Base-by-base conservation (phyloP, 2,329 filamentous ascomycete genomes). In the Diaporthe sp. region DNA sequence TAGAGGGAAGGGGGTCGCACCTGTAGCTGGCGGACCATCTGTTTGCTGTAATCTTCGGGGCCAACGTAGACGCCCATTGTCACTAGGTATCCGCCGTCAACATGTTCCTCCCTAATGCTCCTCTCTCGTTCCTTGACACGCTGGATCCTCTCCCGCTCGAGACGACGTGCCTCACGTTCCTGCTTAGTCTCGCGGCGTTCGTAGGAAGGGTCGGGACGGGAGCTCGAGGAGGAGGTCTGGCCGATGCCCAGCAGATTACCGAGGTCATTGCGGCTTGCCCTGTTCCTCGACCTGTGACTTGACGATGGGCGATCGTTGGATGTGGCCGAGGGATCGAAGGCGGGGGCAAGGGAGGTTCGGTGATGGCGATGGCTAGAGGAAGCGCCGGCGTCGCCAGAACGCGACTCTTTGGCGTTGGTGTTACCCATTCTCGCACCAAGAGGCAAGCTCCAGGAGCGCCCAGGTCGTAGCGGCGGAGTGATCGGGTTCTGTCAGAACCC, bases 41-140 rank as follows among this genome's bases (percentile, higher is more conserved):
- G 86, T 84, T 98, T 98, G 87, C 92, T 98, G 83, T 96, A 99
- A 85, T 99, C 97, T 85, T 99, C 97, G 0, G 92, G 87, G 0
- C 96, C 96, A 31, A 95, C 96, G 82, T 99, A 99, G 68, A 96
- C 94, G 49, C 97, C 97, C 82, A 98, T 91, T 0, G 97, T 99
- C 44, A 99, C 97, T 65, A 99, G 86, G 85, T 93, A 99, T 31
- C 97, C 97, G 28, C 97, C 97, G 84, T 99, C 97, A 4, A 98
- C 94, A 83, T 96, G 92, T 82, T 99, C 97, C 80, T 98, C 96
- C 78, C 89, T 92, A 86, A 98, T 92, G 82, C 97, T 99, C 78
- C 94, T 90, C 84, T 98, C 96, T 65, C 97, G 91, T 83, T 99
- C 97, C 83, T 95, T 95, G 58, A 93, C 85, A 75, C 97, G 90